Conservation (phyloP, 441 rosid genomes). For the Omphalea diandra region DNA sequence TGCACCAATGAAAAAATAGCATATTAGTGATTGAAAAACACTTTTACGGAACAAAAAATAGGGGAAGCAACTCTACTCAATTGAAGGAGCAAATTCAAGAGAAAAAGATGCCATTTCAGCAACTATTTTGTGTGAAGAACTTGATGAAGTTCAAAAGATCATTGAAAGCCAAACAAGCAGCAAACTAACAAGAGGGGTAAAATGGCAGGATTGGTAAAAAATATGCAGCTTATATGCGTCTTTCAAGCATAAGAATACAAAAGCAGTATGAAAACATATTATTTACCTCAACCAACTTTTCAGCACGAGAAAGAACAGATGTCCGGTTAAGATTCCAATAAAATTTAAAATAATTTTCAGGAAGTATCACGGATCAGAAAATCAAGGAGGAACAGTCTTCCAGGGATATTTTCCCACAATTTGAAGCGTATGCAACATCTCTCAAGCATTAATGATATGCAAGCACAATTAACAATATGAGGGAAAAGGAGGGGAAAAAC, state of each 20-base stretch:
- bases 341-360: not conserved
- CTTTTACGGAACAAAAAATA: not conserved
- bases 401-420: not conserved
- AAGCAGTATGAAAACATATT: not conserved
- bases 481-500: not conserved
- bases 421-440: not conserved
- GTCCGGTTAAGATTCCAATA: not conserved
- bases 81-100: conserved; percentile 1
- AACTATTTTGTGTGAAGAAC: too few relatives aligned
- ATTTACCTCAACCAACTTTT: not conserved
- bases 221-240: not conserved
- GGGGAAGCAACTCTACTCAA: not conserved
- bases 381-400: not conserved
- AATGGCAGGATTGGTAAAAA: not conserved
- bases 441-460: not conserved
- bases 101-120: not conserved
- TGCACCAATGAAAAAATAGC: not conserved
- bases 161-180: not conserved
- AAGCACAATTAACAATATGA: not conserved
- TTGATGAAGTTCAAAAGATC: not conserved
- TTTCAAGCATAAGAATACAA: not conserved
- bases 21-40: conserved; percentile 5
- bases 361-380: not conserved
- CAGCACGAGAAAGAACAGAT: not conserved
- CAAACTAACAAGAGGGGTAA: not conserved